These are phyloP conservation scores for Decorospora gaudefroyi DNA, from an alignment of 2,329 filamentous ascomycete species.

Conservation along the genomic window DNA sequence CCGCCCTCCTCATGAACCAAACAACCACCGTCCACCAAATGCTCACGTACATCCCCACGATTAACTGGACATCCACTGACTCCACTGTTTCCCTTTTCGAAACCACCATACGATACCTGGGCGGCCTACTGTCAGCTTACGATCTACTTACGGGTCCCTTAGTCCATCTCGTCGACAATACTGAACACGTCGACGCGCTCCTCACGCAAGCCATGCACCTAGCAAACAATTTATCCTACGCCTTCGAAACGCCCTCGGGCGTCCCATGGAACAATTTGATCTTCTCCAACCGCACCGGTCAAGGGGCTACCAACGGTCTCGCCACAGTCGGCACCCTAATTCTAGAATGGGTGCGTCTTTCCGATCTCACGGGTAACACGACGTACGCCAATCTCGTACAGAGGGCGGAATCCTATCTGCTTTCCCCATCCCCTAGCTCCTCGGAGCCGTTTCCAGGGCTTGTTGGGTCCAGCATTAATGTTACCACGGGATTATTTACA, in stretches of 20 bases:
- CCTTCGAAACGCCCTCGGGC: slow-evolving; percentile 76
- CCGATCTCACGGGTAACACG: slow-evolving; percentile 70
- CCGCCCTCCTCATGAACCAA: slow-evolving; percentile 76
- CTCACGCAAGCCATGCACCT: slow-evolving; percentile 70
- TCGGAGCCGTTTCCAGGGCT: slow-evolving; percentile 78
- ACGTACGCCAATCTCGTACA: slow-evolving; percentile 70
- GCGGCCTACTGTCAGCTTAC: slow-evolving; percentile 75
- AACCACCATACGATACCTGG: slow-evolving; percentile 87
- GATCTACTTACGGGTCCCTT: slow-evolving; percentile 73
- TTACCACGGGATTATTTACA: slow-evolving; percentile 67
- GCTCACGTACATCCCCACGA: slow-evolving; percentile 68
- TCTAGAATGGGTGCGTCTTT: slow-evolving; percentile 81
- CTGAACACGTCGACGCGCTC: slow-evolving; percentile 60
- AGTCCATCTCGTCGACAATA: slow-evolving; percentile 54
- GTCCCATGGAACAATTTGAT: slow-evolving; percentile 72
- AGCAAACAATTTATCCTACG: slow-evolving; percentile 73
- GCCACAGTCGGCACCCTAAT: slow-evolving; percentile 78
- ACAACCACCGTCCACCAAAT: slow-evolving; percentile 70
- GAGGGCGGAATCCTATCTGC: slow-evolving; percentile 69
- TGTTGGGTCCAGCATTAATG: slow-evolving; percentile 68
- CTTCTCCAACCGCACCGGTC: slow-evolving; percentile 58
- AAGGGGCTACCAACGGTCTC: slow-evolving; percentile 66
- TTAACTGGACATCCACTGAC: slow-evolving; percentile 69
- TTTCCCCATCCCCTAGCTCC: slow-evolving; percentile 65
- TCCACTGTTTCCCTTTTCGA: slow-evolving; percentile 76